A percentile compares a stretch with the other conserved stretches of the same genome.
These are phyloP conservation scores for Darksidea phi DNA, from an alignment of 495 filamentous ascomycete species.

Conservation along the genomic window DNA sequence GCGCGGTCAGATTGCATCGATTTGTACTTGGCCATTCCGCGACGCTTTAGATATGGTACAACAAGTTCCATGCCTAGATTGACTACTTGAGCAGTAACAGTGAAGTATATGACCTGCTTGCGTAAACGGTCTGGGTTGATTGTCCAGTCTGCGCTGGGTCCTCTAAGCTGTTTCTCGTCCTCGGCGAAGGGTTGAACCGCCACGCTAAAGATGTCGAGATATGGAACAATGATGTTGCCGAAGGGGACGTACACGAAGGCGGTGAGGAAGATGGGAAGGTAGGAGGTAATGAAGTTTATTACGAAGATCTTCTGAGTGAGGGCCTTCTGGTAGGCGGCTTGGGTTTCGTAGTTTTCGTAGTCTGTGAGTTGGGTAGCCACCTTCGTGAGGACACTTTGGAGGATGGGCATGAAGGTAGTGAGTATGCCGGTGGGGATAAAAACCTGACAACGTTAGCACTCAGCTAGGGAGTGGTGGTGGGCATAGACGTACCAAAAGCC, in stretches of 20 bases:
- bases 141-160: conserved; percentile 61
- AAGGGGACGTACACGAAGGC: conserved; percentile 98
- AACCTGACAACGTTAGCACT: conserved; percentile 52
- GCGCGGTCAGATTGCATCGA: conserved; percentile 61
- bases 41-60: conserved; percentile 80
- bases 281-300: conserved; percentile 96
- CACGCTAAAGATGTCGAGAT: conserved; percentile 81
- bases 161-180: conserved; percentile 63
- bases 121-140: conserved; percentile 82
- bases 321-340: conserved; percentile 71
- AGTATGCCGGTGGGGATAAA: conserved; percentile 87
- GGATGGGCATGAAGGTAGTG: conserved; percentile 74
- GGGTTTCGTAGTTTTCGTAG: conserved; percentile 89
- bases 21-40: conserved; percentile 69
- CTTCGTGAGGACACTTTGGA: conserved; percentile 70
- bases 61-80: conserved; percentile 83
- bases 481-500: conserved; percentile 63
- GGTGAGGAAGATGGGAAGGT: conserved; percentile 86
- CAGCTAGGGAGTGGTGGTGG: neutral
- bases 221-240: conserved; percentile 79
- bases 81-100: conserved; percentile 91
- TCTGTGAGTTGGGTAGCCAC: conserved; percentile 79
- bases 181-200: conserved; percentile 73
- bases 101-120: conserved; percentile 96
- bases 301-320: conserved; percentile 90